These are phyloP conservation scores for Xylaria telfairii DNA, from an alignment of 495 filamentous ascomycete species.

Conservation along the genomic window DNA sequence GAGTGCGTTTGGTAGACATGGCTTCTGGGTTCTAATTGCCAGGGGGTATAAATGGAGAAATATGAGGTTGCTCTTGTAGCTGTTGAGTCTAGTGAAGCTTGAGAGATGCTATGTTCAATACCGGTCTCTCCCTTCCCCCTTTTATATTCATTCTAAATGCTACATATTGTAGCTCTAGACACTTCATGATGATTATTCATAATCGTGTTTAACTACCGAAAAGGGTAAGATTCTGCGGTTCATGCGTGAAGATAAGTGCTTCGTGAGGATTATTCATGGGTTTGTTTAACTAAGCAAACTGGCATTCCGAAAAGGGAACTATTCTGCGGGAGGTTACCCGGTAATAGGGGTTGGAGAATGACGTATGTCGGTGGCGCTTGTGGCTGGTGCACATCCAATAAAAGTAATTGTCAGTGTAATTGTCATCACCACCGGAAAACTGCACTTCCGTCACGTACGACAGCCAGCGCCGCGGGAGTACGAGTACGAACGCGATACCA, in stretches of 20 bases:
- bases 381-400: not conserved
- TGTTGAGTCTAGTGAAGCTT: conserved; percentile 6
- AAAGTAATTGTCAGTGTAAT: conserved; percentile 21
- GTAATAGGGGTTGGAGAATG: not conserved
- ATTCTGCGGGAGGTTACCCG: not conserved
- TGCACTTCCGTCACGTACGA: conserved; percentile 18
- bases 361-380: not conserved
- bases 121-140: not conserved
- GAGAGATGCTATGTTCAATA: conserved; percentile 11
- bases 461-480: not conserved
- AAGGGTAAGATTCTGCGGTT: conserved; percentile 4
- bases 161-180: not conserved
- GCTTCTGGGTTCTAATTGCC: not conserved
- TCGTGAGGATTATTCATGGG: not conserved
- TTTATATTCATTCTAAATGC: conserved; percentile 1
- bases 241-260: not conserved
- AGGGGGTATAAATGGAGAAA: not conserved
- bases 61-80: not conserved
- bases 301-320: conserved; percentile 11
- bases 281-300: not conserved
- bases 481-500: conserved; percentile 21
- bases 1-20: conserved; percentile 34
- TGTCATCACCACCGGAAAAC: conserved; percentile 22
- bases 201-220: not conserved
- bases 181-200: not conserved